These are phyloP conservation scores for Hawksworthiomyces lignivorus DNA, from an alignment of 2,329 filamentous ascomycete genomes.

Conservation along the genomic window DNA sequence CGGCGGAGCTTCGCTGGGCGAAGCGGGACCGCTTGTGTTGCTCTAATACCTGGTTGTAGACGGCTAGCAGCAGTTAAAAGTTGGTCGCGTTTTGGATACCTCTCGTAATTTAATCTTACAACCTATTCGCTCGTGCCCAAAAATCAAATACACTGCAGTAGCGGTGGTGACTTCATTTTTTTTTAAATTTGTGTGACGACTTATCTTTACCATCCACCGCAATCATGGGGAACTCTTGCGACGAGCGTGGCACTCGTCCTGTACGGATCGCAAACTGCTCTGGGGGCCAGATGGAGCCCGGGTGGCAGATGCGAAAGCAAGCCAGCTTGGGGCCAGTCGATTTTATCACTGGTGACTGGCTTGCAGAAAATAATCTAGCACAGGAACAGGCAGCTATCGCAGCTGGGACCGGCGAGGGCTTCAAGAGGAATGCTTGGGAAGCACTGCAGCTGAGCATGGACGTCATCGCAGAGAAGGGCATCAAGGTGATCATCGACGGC, in stretches of 20 bases:
- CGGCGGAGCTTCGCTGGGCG: too few relatives aligned
- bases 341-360: conserved; percentile 19
- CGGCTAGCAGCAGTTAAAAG: too few relatives aligned
- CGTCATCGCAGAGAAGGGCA: conserved; percentile 28
- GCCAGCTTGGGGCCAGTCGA: conserved; percentile 19
- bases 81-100: too few relatives aligned
- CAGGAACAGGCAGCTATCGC: conserved; percentile 4
- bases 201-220: too few relatives aligned
- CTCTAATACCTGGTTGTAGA: too few relatives aligned
- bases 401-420: conserved; percentile 4
- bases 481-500: conserved; percentile 41
- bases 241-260: conserved; percentile 16
- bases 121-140: too few relatives aligned
- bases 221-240: too few relatives aligned
- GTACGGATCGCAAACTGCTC: conserved; percentile 31
- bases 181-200: too few relatives aligned
- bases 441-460: conserved; percentile 10
- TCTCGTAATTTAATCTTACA: too few relatives aligned
- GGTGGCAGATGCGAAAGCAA: conserved; percentile 9
- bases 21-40: too few relatives aligned
- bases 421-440: conserved; percentile 7
- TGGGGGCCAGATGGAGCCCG: conserved; percentile 15
- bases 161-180: too few relatives aligned
- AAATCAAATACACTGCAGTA: too few relatives aligned
- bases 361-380: conserved; percentile 22